phyloP scores from a whole-genome alignment of 805 yeast species.

The Saturnispora sanitii region DNA sequence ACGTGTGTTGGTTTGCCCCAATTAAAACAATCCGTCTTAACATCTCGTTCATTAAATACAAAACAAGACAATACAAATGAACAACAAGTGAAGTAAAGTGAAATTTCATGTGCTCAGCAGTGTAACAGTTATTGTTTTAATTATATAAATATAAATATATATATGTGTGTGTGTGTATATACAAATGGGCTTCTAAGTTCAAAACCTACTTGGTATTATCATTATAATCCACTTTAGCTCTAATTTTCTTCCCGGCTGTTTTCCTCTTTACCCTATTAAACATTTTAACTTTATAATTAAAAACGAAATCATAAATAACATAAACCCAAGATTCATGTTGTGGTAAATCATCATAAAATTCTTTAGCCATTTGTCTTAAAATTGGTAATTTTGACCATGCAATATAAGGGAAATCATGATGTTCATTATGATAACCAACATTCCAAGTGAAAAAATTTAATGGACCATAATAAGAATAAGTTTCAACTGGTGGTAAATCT shows the following conservation, averaged over 20 bases:
- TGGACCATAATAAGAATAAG: conserved; percentile 80
- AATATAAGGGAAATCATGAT: conserved; percentile 89
- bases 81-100: too few species aligned
- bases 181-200: neutral
- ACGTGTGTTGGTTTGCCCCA: neutral
- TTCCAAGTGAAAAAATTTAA: conserved; percentile 78
- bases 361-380: conserved; percentile 58
- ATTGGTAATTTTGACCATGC: conserved; percentile 78
- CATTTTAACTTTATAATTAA: conserved; percentile 55
- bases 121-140: too few species aligned
- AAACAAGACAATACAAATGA: too few species aligned
- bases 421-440: conserved; percentile 91
- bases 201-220: conserved; percentile 23
- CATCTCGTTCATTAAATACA: neutral
- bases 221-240: conserved; percentile 26
- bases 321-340: conserved; percentile 68
- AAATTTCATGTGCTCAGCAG: too few species aligned
- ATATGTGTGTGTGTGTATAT: too few species aligned
- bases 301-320: conserved; percentile 62
- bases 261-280: conserved; percentile 76
- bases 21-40: neutral
- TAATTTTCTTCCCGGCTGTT: conserved; percentile 26
- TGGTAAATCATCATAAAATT: conserved; percentile 77
- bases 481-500: conserved; percentile 58
- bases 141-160: too few species aligned